These are phyloP conservation scores for Arachnomyces sp. DNA, from an alignment of 2,329 filamentous ascomycete genomes.

Conservation along the genomic window DNA sequence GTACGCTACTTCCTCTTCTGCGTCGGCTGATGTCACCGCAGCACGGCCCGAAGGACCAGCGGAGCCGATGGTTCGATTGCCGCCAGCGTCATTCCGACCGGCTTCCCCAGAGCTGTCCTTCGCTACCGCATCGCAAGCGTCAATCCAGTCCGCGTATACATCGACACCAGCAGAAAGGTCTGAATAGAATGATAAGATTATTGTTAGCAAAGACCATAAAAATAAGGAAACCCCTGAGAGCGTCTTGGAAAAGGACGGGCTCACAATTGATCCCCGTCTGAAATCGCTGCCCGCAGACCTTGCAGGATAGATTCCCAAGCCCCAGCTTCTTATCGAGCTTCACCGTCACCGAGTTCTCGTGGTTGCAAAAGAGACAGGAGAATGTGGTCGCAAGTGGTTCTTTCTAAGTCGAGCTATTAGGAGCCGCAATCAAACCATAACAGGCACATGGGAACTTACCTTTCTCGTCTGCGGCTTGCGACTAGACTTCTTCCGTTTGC, in stretches of 20 bases:
- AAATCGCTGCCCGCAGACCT: conserved; percentile 87
- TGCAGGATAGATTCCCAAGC: conserved; percentile 78
- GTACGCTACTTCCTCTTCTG: conserved; percentile 11
- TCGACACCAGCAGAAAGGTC: conserved; percentile 87
- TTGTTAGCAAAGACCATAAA: conserved; percentile 7
- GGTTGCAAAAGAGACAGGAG: conserved; percentile 96
- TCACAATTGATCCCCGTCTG: conserved; percentile 88
- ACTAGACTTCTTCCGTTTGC: conserved; percentile 85
- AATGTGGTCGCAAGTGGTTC: conserved; percentile 63
- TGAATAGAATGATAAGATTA: conserved; percentile 31
- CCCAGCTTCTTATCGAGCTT: conserved; percentile 91
- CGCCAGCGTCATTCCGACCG: conserved; percentile 7
- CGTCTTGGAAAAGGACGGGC: conserved; percentile 22
- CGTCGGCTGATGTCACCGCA: conserved; percentile 13
- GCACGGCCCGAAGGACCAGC: conserved; percentile 14
- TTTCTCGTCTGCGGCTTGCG: conserved; percentile 76
- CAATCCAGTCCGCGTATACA: conserved; percentile 97
- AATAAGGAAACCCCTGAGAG: not conserved
- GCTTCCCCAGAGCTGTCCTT: conserved; percentile 40
- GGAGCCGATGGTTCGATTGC: conserved; percentile 14
- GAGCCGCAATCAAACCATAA: conserved; percentile 1
- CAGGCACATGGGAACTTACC: conserved; percentile 41
- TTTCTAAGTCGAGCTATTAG: conserved; percentile 22
- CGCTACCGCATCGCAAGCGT: conserved; percentile 73
- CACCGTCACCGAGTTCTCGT: conserved; percentile 84